phyloP scores from a whole-genome alignment of 768 basidiomycete species.

The Psilocybe sp. region DNA sequence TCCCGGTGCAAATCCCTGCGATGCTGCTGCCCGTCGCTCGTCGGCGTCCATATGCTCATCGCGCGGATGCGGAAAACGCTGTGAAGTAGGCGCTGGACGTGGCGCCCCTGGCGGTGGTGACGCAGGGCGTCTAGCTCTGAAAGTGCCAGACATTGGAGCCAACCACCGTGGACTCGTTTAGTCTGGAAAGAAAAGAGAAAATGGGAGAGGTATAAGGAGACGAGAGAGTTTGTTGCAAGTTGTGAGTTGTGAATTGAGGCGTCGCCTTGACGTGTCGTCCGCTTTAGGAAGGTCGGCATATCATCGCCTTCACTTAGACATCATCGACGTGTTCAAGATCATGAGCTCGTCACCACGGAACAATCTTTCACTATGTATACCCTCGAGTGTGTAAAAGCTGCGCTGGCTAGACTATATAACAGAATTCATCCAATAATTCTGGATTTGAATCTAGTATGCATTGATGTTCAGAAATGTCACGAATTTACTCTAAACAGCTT shows the following conservation, averaged over 20 bases:
- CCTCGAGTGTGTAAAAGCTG: too few species aligned
- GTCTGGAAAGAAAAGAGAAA: conserved; percentile 2
- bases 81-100: conserved; percentile 33
- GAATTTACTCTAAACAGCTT: conserved; percentile 53
- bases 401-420: too few species aligned
- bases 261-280: conserved; percentile 20
- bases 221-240: conserved; percentile 1
- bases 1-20: conserved; percentile 58
- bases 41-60: conserved; percentile 76
- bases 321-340: background rate
- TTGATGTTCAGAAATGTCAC: background rate
- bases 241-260: background rate
- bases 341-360: too few species aligned
- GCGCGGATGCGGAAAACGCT: conserved; percentile 63
- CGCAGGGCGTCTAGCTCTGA: conserved; percentile 67
- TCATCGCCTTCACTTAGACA: background rate
- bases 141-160: conserved; percentile 40
- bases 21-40: conserved; percentile 63
- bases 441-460: too few species aligned
- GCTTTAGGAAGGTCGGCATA: conserved; percentile 9
- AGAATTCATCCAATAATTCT: too few species aligned
- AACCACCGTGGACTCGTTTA: background rate
- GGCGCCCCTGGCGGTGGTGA: conserved; percentile 55
- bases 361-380: too few species aligned
- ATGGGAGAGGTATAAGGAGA: conserved; percentile 2